Conservation (phyloP, 1,284 basidiomycete species). For the Cutaneotrichosporon cavernicola region DNA sequence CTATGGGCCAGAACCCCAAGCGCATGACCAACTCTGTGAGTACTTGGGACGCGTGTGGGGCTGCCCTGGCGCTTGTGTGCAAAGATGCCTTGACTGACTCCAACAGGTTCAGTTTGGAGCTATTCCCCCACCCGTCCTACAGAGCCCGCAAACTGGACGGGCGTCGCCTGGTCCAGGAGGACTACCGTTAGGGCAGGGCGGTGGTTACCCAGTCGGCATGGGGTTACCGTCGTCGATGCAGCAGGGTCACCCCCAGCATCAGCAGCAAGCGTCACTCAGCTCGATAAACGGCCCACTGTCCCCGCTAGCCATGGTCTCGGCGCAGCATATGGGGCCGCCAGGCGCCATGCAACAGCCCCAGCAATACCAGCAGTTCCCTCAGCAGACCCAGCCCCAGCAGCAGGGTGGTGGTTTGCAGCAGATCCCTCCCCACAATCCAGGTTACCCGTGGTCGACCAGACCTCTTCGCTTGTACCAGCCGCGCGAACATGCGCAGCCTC, state of each 20-base stretch:
- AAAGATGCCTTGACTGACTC: neutral
- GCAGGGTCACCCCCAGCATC: slow-evolving; percentile 10
- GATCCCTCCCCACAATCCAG: slow-evolving; percentile 19
- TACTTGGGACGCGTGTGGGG: neutral
- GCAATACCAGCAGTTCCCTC: slow-evolving; percentile 5
- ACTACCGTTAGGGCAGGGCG: neutral
- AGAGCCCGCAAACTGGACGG: slow-evolving; percentile 14
- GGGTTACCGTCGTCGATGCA: slow-evolving; percentile 18
- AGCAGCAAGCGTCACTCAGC: slow-evolving; percentile 1
- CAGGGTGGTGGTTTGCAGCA: neutral
- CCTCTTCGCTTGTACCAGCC: slow-evolving; percentile 24
- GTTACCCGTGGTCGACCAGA: slow-evolving; percentile 34
- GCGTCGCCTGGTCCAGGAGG: slow-evolving; percentile 16
- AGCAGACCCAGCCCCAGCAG: slow-evolving; percentile 7
- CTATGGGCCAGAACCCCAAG: slow-evolving; percentile 13
- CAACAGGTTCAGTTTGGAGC: slow-evolving; percentile 1
- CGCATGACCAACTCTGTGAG: slow-evolving; percentile 21
- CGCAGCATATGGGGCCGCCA: neutral
- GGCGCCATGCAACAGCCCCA: neutral
- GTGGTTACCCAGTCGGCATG: slow-evolving; percentile 18
- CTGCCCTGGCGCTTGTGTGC: neutral
- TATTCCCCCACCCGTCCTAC: slow-evolving; percentile 12
- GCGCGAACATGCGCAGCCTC: slow-evolving; percentile 30
- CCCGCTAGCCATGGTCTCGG: neutral
- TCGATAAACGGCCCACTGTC: slow-evolving; percentile 8